Percentiles rank a stretch among this genome's conserved stretches.
Evolutionary conservation across 2,329 filamentous ascomycete genomes (phyloP).

Genomic region (Dactylella cylindrospora): DNA sequence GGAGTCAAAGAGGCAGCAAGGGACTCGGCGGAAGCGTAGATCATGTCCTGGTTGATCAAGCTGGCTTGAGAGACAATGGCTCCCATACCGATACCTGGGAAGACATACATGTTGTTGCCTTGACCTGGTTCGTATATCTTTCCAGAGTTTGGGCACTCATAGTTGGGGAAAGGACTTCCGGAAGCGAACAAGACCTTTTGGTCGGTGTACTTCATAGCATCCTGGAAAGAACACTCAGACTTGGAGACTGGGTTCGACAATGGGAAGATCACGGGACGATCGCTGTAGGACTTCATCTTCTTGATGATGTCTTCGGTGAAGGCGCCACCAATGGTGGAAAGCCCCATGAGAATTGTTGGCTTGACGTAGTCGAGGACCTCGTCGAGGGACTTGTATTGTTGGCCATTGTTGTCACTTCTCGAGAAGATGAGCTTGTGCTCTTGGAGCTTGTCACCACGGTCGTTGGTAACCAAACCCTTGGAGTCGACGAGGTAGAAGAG

Average conservation of each 20-base stretch:
- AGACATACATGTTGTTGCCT: slow-evolving; percentile 84
- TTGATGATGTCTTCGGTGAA: slow-evolving; percentile 86
- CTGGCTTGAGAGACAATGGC: slow-evolving; percentile 88
- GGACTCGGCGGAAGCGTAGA: slow-evolving; percentile 86
- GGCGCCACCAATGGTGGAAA: slow-evolving; percentile 90
- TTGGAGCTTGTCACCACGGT: slow-evolving; percentile 89
- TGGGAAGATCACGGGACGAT: slow-evolving; percentile 88
- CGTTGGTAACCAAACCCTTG: slow-evolving; percentile 87
- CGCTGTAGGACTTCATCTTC: slow-evolving; percentile 64
- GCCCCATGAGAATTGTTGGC: slow-evolving; percentile 89
- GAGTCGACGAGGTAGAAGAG: slow-evolving; percentile 99
- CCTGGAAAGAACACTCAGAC: slow-evolving; percentile 96
- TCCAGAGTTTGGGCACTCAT: slow-evolving; percentile 59
- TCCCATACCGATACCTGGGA: slow-evolving; percentile 91
- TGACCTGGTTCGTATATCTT: slow-evolving; percentile 75
- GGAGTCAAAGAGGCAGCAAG: slow-evolving; percentile 75
- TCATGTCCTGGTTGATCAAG: slow-evolving; percentile 89
- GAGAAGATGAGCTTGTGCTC: slow-evolving; percentile 81
- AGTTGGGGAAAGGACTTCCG: slow-evolving; percentile 82
- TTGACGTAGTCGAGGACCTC: slow-evolving; percentile 93
- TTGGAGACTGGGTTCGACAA: slow-evolving; percentile 95
- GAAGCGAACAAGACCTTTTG: slow-evolving; percentile 91
- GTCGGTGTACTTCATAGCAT: slow-evolving; percentile 86
- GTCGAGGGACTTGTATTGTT: slow-evolving; percentile 75
- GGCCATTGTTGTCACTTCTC: slow-evolving; percentile 64